Evolutionary conservation across 768 basidiomycete species (phyloP).

Genomic region (Collybiopsis confluens): DNA sequence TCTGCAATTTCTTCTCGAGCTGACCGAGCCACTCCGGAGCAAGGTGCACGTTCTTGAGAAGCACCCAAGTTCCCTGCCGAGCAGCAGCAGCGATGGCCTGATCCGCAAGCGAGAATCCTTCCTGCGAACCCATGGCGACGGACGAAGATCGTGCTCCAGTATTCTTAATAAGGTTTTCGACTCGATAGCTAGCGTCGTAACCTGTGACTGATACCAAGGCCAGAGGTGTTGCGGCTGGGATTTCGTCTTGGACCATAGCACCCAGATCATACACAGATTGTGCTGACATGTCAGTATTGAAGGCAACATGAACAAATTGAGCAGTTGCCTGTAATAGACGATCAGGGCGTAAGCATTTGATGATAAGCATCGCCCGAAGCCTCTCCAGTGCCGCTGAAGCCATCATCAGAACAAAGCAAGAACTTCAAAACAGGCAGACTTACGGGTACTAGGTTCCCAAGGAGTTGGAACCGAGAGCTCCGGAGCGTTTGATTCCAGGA

Average conservation of each 20-base stretch:
- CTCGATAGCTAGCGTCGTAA: constrained; percentile 97
- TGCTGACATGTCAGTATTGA: constrained; percentile 73
- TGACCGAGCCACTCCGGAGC: constrained; percentile 95
- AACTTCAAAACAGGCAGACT: constrained; percentile 24
- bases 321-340: constrained; percentile 82
- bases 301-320: constrained; percentile 68
- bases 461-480: constrained; percentile 70
- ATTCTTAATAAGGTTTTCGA: constrained; percentile 81
- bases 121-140: constrained; percentile 97
- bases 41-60: constrained; percentile 96
- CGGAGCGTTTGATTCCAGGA: constrained; percentile 63
- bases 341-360: constrained; percentile 93
- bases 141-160: constrained; percentile 76
- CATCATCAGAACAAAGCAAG: constrained; percentile 13
- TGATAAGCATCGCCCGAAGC: constrained; percentile 69
- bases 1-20: constrained; percentile 94
- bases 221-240: constrained; percentile 76
- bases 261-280: constrained; percentile 75
- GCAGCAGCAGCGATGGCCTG: constrained; percentile 93
- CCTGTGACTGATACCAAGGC: constrained; percentile 92
- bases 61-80: constrained; percentile 91
- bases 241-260: constrained; percentile 74
- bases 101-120: constrained; percentile 94
- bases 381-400: constrained; percentile 63
- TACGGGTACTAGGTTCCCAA: constrained; percentile 78